Evolutionary conservation across 2,329 filamentous ascomycete genomes (phyloP), one percentile per base, ranked within the genome.

Genomic region (Dactylellina leptospora): DNA sequence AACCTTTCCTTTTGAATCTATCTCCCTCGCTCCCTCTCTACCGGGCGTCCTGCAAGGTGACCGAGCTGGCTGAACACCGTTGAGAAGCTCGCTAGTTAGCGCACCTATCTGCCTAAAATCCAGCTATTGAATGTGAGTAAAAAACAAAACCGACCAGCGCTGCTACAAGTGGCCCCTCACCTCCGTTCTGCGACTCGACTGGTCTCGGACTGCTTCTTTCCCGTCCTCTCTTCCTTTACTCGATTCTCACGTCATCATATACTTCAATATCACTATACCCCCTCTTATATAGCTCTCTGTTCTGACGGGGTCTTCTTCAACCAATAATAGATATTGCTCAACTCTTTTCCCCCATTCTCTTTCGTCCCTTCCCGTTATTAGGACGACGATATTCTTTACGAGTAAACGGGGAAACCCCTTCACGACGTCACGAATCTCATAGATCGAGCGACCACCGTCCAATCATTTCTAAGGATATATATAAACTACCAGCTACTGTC

Each of bases 351-450:
- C 18, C 13, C 4, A 36, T 36, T 10, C 4, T n/a, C n/a, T 36
- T 36, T 36, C 10, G 2, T 36, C 30, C 10, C 30, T 36, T n/a
- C n/a, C 30, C 36, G 36, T 10, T 40, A n/a, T 40, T n/a, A n/a
- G n/a, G n/a, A n/a, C n/a, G n/a, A n/a, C n/a, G n/a, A n/a, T n/a
- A n/a, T n/a, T n/a, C n/a, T n/a, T 28, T 51, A 56, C 51, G 42
- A 27, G 22, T 28, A 33, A 33, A 27, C 25, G 54, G 42, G 18
- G 27, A 54, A 28, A 27, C 40, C 50, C 33, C n/a, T 50, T 72
- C 59, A 72, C 68, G 68, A 72, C 68, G 68, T 72, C 59, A 72
- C 68, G 68, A 72, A 72, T 59, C 68, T 58, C 56, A 58, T 62
- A 58, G 44, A 53, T 64, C 38, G 44, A 53, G 59, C 38, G 53